Conservation (phyloP, 2,329 filamentous ascomycete species). For the Fusarium poae region DNA sequence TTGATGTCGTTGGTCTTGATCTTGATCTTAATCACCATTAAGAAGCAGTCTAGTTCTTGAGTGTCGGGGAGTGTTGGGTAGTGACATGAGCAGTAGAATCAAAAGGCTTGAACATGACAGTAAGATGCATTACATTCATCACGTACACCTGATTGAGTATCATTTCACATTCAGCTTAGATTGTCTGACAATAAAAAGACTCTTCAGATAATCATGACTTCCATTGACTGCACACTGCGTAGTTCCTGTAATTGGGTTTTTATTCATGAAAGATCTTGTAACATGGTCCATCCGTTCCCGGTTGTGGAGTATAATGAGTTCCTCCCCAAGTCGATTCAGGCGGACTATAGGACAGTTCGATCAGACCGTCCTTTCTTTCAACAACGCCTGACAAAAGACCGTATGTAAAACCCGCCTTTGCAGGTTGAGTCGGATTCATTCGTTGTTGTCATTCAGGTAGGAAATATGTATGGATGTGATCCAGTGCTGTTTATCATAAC, state of each 20-base stretch:
- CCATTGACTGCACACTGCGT: background rate
- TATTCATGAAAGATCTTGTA: background rate
- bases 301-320: background rate
- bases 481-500: conserved; percentile 33
- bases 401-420: background rate
- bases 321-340: background rate
- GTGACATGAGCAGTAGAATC: conserved; percentile 32
- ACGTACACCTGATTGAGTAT: background rate
- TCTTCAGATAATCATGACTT: background rate
- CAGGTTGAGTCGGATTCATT: conserved; percentile 4
- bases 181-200: background rate
- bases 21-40: conserved; percentile 4
- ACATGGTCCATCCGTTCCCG: background rate
- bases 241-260: background rate
- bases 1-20: background rate
- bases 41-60: conserved; percentile 1
- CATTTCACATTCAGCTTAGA: conserved; percentile 7
- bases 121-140: background rate
- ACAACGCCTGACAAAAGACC: background rate
- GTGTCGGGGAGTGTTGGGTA: conserved; percentile 24
- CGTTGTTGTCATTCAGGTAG: background rate
- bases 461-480: conserved; percentile 7
- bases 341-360: background rate
- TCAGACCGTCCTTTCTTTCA: background rate
- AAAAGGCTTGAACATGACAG: conserved; percentile 19